Evolutionary conservation across 768 basidiomycete species (phyloP).

Genomic region (Leccinum obscurum): DNA sequence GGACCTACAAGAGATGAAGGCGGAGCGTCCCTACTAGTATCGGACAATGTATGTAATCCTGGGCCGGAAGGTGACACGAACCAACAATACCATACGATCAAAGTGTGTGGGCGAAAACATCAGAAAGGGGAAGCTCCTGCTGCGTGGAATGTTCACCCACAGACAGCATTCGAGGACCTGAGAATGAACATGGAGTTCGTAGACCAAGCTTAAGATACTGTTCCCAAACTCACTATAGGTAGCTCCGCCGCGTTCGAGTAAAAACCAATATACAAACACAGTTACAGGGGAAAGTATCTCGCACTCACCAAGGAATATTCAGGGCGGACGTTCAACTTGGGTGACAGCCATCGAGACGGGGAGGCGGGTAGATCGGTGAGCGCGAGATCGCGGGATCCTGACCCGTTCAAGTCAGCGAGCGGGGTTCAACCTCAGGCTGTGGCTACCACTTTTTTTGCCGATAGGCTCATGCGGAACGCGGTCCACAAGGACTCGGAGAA

Average conservation of each 20-base stretch:
- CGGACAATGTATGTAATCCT: background rate
- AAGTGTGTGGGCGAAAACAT: background rate
- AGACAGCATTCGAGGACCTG: background rate
- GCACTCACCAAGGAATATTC: background rate
- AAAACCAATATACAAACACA: background rate
- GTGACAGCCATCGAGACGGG: background rate
- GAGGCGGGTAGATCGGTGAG: background rate
- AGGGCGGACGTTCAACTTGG: background rate
- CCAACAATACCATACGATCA: background rate
- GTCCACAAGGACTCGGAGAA: background rate
- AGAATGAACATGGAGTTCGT: background rate
- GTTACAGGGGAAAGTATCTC: background rate
- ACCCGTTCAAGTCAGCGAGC: constrained; percentile 4
- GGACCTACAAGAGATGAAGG: background rate
- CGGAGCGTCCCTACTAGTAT: background rate
- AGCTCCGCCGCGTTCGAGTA: background rate
- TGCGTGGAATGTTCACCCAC: too few relatives aligned
- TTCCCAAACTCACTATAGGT: background rate
- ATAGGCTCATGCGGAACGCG: background rate
- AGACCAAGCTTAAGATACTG: background rate
- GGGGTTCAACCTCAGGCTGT: background rate
- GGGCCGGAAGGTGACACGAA: background rate
- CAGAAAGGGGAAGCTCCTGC: background rate
- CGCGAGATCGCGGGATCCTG: too few relatives aligned
- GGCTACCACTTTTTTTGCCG: background rate